Evolutionary conservation across 179 eudicot genomes (phyloP).

Genomic region (Gypsophila paniculata): DNA sequence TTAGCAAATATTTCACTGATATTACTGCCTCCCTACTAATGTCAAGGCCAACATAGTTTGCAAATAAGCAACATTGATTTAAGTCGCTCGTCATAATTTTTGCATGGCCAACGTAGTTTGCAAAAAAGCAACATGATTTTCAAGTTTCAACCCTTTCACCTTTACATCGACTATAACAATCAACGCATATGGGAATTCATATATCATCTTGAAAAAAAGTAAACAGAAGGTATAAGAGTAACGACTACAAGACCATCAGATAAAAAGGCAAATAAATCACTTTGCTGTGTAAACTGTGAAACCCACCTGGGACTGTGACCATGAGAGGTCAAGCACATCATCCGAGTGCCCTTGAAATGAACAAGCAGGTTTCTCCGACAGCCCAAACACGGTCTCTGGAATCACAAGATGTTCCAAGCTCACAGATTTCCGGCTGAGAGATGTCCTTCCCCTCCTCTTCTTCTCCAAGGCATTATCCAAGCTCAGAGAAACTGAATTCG

Average conservation of each 20-base stretch:
- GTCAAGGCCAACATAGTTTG: neutral
- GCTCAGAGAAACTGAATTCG: conserved; percentile 43
- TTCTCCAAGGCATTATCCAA: conserved; percentile 52
- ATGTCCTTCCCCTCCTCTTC: conserved; percentile 72
- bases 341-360: conserved; percentile 84
- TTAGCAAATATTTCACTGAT: conserved; percentile 3
- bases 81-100: too few relatives aligned
- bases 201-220: conserved; percentile 1
- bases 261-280: neutral
- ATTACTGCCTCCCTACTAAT: neutral
- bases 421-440: conserved; percentile 74
- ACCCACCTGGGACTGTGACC: conserved; percentile 97
- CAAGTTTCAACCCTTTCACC: neutral
- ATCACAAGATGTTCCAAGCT: conserved; percentile 66
- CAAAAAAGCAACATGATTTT: neutral
- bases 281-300: neutral
- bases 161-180: neutral
- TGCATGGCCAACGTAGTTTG: neutral
- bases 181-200: neutral
- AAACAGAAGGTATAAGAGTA: conserved; percentile 1
- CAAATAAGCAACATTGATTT: neutral
- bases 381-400: conserved; percentile 78
- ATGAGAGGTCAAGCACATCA: conserved; percentile 95
- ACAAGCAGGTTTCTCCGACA: conserved; percentile 91
- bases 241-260: neutral